These are phyloP conservation scores for Buddleja alternifolia DNA, from an alignment of 257 asterid species.

Conservation along the genomic window DNA sequence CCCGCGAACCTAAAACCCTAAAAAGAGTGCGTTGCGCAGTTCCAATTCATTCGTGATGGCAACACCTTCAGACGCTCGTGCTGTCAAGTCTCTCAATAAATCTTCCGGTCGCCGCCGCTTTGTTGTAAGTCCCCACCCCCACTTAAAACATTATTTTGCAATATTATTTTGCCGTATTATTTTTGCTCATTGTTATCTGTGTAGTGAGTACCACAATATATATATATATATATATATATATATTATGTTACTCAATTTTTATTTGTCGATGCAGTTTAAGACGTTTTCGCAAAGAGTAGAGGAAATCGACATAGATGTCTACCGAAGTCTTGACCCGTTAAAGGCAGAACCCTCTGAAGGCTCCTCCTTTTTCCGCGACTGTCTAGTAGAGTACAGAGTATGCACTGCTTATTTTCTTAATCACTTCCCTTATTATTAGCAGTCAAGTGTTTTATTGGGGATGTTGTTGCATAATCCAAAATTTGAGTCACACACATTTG, in stretches of 20 bases:
- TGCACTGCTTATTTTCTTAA: not conserved
- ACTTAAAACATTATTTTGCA: not conserved
- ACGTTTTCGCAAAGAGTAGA: conserved; percentile 59
- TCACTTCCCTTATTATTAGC: too few relatives aligned
- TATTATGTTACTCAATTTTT: conserved; percentile 20
- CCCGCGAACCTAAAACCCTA: too few relatives aligned
- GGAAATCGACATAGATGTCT: conserved; percentile 74
- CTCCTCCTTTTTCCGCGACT: conserved; percentile 78
- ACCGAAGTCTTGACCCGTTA: conserved; percentile 62
- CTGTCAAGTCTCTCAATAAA: conserved; percentile 76
- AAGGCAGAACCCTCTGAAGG: conserved; percentile 74
- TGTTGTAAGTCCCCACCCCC: conserved; percentile 52
- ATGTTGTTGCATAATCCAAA: not conserved
- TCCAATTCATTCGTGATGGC: conserved; percentile 63
- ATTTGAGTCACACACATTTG: not conserved
- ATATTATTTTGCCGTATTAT: too few relatives aligned
- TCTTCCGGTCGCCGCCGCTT: conserved; percentile 72
- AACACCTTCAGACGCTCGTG: conserved; percentile 60
- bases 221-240: too few relatives aligned
- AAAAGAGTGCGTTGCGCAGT: too few relatives aligned
- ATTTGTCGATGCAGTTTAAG: conserved; percentile 64
- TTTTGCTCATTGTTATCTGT: not conserved
- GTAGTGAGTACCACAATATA: not conserved
- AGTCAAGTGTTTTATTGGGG: not conserved
- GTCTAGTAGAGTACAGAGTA: conserved; percentile 79